Percentiles rank a stretch among this genome's conserved stretches.
Evolutionary conservation across 108 stramenopile genomes (phyloP).

Genomic region (Conticribra weissflogii): DNA sequence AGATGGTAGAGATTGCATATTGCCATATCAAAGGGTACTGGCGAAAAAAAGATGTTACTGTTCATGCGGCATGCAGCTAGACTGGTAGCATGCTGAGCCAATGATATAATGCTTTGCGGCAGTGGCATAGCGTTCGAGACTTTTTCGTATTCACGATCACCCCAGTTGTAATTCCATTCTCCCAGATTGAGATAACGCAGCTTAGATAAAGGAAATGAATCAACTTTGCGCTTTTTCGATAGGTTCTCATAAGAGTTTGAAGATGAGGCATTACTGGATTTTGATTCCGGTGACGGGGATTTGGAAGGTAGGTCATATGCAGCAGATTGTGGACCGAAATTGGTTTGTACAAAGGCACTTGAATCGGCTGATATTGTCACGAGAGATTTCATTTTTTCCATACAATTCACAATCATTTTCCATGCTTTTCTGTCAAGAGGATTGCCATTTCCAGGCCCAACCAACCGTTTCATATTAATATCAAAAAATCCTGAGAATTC

Average conservation of each 20-base stretch:
- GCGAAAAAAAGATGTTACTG: background rate
- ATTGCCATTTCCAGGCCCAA: too few species aligned
- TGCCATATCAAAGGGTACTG: slow-evolving; percentile 38
- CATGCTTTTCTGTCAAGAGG: background rate
- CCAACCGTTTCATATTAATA: too few species aligned
- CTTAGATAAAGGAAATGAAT: slow-evolving; percentile 39
- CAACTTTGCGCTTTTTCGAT: slow-evolving; percentile 36
- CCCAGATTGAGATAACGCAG: slow-evolving; percentile 47
- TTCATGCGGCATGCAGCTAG: slow-evolving; percentile 10
- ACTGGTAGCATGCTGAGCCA: slow-evolving; percentile 28
- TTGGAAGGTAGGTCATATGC: slow-evolving; percentile 1
- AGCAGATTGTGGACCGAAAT: slow-evolving; percentile 41
- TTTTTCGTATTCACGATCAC: slow-evolving; percentile 41
- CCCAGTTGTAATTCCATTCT: slow-evolving; percentile 51
- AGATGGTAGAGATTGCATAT: slow-evolving; percentile 53
- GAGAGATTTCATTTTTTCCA: slow-evolving; percentile 41
- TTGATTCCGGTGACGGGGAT: too few species aligned
- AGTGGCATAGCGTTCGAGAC: slow-evolving; percentile 25
- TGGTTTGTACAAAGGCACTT: slow-evolving; percentile 38
- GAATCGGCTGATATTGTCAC: slow-evolving; percentile 29
- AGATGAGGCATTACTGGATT: background rate
- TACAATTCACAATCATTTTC: slow-evolving; percentile 4
- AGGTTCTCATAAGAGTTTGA: slow-evolving; percentile 10
- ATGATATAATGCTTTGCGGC: slow-evolving; percentile 12
- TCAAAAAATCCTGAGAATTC: too few species aligned